These are phyloP conservation scores for Trichoderma koningiopsis DNA, from an alignment of 2,329 filamentous ascomycete genomes.

Conservation along the genomic window DNA sequence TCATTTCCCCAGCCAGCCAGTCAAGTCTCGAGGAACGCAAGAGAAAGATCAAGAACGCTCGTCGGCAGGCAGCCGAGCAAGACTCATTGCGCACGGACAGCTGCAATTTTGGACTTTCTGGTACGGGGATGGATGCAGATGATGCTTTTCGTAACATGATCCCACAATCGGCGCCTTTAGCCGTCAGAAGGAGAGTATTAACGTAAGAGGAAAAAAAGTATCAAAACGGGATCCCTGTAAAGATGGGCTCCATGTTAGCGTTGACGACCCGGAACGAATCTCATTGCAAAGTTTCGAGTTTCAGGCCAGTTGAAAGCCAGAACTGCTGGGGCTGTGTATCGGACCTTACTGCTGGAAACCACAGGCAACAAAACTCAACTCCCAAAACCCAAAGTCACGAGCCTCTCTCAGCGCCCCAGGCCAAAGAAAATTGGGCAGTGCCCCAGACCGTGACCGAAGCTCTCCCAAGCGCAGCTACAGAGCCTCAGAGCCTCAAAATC, in stretches of 20 bases:
- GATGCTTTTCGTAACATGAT: slow-evolving; percentile 5
- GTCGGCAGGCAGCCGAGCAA: slow-evolving; percentile 7
- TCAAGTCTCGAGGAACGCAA: neutral
- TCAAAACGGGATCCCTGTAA: neutral
- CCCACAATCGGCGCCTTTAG: neutral
- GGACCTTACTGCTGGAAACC: neutral
- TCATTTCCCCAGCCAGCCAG: neutral
- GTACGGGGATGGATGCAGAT: neutral
- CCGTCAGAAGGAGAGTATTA: neutral
- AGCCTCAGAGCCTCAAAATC: neutral
- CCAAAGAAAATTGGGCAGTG: slow-evolving; percentile 4
- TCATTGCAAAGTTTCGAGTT: neutral
- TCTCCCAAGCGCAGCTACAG: neutral
- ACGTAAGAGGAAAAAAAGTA: neutral
- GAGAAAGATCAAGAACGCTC: neutral
- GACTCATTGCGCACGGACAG: neutral
- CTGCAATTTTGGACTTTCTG: neutral
- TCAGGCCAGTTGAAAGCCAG: neutral
- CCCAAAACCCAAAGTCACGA: neutral
- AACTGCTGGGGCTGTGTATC: neutral
- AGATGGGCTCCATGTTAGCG: slow-evolving; percentile 12
- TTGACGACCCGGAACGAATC: neutral
- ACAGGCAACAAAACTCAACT: neutral
- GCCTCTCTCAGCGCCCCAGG: neutral
- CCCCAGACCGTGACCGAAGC: neutral